Evolutionary conservation across 257 asterid species (phyloP).

Genomic region (Solanum paucissectum): DNA sequence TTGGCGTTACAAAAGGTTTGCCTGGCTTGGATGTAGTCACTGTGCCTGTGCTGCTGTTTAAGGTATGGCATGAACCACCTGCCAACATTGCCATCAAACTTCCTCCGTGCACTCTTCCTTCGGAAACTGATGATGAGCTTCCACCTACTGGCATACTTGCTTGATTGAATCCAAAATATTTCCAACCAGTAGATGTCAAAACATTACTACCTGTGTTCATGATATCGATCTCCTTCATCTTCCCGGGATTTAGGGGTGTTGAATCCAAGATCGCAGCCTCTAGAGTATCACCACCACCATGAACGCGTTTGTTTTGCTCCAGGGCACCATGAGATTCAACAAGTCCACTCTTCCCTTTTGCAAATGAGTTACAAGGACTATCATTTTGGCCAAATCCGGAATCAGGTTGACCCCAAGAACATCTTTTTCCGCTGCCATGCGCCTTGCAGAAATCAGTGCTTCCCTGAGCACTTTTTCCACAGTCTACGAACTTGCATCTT

Average conservation of each 20-base stretch:
- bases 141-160: constrained; percentile 7
- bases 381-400: constrained; percentile 51
- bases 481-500: constrained; percentile 63
- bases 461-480: constrained; percentile 94
- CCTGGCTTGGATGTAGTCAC: constrained; percentile 17
- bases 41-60: constrained; percentile 11
- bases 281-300: constrained; percentile 68
- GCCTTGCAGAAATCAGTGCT: constrained; percentile 95
- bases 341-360: constrained; percentile 57
- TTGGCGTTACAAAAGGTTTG: background rate
- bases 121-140: constrained; percentile 34
- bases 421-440: constrained; percentile 86
- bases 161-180: constrained; percentile 10
- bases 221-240: constrained; percentile 22
- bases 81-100: constrained; percentile 54
- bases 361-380: constrained; percentile 48
- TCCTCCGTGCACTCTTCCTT: constrained; percentile 97
- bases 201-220: constrained; percentile 15
- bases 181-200: constrained; percentile 20
- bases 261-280: constrained; percentile 33
- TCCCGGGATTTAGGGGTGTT: constrained; percentile 12
- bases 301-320: constrained; percentile 74
- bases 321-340: constrained; percentile 66
- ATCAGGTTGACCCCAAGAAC: constrained; percentile 74
- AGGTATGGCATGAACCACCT: constrained; percentile 19